Evolutionary conservation across 495 filamentous ascomycete genomes (phyloP).

Genomic region (Aspergillus hancockii): DNA sequence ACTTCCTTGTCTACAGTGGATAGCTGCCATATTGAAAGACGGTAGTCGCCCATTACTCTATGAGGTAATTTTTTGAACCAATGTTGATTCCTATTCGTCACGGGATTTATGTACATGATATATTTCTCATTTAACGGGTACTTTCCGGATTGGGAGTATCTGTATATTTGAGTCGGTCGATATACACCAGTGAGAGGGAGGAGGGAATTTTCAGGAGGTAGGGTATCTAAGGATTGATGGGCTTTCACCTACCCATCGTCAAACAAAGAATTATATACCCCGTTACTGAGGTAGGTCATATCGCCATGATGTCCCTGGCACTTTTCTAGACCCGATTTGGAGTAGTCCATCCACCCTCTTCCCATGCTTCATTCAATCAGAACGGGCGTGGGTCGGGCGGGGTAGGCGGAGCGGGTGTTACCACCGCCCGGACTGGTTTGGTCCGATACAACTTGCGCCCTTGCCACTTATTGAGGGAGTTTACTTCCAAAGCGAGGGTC

Average conservation of each 20-base stretch:
- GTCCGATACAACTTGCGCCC: constrained; percentile 15
- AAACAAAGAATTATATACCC: background rate
- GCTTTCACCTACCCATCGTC: background rate
- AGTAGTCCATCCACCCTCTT: background rate
- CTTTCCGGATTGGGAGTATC: too few species aligned
- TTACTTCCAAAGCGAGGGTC: too few species aligned
- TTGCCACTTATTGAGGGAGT: constrained; percentile 5
- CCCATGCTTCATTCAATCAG: background rate
- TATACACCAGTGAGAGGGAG: too few species aligned
- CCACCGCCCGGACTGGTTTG: constrained; percentile 24
- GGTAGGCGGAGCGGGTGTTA: constrained; percentile 12
- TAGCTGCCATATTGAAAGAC: too few species aligned
- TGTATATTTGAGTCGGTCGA: too few species aligned
- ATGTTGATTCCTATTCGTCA: too few species aligned
- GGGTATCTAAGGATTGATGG: background rate
- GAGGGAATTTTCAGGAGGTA: too few species aligned
- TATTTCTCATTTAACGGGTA: too few species aligned
- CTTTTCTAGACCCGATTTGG: background rate
- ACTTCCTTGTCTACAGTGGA: too few species aligned
- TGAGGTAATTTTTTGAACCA: background rate
- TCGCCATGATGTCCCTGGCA: background rate
- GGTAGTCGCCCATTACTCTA: background rate
- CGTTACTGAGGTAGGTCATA: background rate
- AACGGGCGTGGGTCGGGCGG: background rate
- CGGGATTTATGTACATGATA: too few species aligned